These are phyloP conservation scores for Ceratocystis destructans DNA, from an alignment of 2,329 filamentous ascomycete genomes.

Conservation along the genomic window DNA sequence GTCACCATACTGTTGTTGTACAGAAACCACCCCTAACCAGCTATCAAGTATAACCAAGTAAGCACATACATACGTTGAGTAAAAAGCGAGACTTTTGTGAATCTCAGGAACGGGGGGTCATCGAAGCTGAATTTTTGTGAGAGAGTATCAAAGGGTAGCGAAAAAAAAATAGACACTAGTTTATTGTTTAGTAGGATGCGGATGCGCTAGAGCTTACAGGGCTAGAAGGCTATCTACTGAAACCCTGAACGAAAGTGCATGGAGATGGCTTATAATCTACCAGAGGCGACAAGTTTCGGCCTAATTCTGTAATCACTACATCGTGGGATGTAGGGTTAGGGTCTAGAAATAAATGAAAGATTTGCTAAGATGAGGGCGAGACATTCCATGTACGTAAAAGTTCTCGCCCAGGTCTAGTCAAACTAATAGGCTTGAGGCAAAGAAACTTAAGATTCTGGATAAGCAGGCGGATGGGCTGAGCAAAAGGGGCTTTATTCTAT, in stretches of 20 bases:
- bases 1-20: not conserved
- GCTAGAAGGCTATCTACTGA: not conserved
- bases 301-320: not conserved
- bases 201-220: not conserved
- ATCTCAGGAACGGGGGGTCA: not conserved
- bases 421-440: too few species aligned
- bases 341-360: not conserved
- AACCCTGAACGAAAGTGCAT: not conserved
- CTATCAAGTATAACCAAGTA: not conserved
- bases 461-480: too few species aligned
- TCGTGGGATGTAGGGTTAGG: not conserved
- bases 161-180: not conserved
- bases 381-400: not conserved
- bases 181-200: not conserved
- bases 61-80: not conserved
- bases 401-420: not conserved
- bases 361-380: not conserved
- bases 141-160: not conserved
- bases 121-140: not conserved
- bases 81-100: not conserved
- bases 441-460: too few species aligned
- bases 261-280: too few species aligned
- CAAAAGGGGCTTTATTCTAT: too few species aligned
- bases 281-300: not conserved
- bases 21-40: not conserved